A percentile compares a stretch with the other conserved stretches of the same genome.
These are phyloP conservation scores for Kondoa malvinella DNA, from an alignment of 768 basidiomycete species.

Conservation along the genomic window DNA sequence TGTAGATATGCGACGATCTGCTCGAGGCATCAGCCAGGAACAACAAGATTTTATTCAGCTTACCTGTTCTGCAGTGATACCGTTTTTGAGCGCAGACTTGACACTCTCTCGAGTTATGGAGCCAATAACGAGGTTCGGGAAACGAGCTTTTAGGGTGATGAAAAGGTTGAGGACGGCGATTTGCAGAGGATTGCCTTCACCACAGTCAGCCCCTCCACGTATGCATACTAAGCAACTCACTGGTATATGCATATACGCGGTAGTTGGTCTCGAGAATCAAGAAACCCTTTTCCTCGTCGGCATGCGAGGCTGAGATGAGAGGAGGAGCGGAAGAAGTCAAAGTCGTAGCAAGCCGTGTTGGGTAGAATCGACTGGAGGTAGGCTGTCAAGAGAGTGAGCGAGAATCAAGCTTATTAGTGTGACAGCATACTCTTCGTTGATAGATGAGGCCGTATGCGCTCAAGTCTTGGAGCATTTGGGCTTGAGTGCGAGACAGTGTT, in stretches of 20 bases:
- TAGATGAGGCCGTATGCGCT: constrained; percentile 88
- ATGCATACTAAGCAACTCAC: constrained; percentile 35
- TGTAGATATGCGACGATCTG: constrained; percentile 91
- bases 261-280: constrained; percentile 97
- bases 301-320: constrained; percentile 24
- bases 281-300: constrained; percentile 49
- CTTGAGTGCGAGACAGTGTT: constrained; percentile 57
- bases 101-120: constrained; percentile 89
- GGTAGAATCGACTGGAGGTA: constrained; percentile 66
- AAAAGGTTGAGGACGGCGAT: constrained; percentile 91
- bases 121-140: constrained; percentile 92
- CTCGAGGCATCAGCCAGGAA: not conserved
- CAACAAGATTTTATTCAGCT: constrained; percentile 18
- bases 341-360: constrained; percentile 85
- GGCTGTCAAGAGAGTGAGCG: constrained; percentile 36
- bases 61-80: constrained; percentile 92
- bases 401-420: constrained; percentile 6
- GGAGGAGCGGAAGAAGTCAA: constrained; percentile 78
- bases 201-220: not conserved
- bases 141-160: constrained; percentile 76
- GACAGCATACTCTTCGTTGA: constrained; percentile 47
- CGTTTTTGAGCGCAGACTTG: constrained; percentile 78
- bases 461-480: constrained; percentile 75
- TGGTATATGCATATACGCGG: constrained; percentile 92
- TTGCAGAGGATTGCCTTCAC: constrained; percentile 75